Conservation (phyloP, 345 rosid species). For the Stellera chamaejasme region DNA sequence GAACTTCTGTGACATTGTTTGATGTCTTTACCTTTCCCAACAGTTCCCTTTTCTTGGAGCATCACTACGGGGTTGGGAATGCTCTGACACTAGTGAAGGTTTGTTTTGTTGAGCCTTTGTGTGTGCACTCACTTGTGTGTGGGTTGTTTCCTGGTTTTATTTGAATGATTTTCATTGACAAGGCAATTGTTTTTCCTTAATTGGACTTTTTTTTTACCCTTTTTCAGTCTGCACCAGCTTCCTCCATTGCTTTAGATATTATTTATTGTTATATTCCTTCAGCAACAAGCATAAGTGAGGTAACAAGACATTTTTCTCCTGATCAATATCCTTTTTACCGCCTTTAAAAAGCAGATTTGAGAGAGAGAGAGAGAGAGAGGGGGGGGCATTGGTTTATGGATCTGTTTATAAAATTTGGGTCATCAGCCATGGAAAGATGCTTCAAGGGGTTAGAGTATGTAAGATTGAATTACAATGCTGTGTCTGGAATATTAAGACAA, state of each 20-base stretch:
- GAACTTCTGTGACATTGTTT: conserved; percentile 12
- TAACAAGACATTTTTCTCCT: conserved; percentile 17
- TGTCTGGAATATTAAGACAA: no score
- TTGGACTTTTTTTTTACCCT: conserved; percentile 4
- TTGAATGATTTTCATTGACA: not conserved
- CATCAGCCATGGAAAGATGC: no score
- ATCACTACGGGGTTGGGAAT: conserved; percentile 92
- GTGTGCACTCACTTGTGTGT: conserved; percentile 9
- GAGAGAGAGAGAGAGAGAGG: no score
- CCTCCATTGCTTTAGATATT: conserved; percentile 66
- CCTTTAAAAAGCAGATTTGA: no score
- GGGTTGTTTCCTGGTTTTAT: conserved; percentile 1
- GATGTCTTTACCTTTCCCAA: conserved; percentile 18
- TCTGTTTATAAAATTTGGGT: no score
- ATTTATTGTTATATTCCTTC: conserved; percentile 82
- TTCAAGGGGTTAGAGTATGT: no score
- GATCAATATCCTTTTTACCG: no score
- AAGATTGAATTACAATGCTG: no score
- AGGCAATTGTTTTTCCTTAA: conserved; percentile 5
- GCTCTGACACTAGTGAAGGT: conserved; percentile 96
- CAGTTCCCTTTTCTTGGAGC: conserved; percentile 97
- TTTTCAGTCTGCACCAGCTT: conserved; percentile 77
- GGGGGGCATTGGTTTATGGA: no score
- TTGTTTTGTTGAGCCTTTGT: not conserved
- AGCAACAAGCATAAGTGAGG: conserved; percentile 91